Evolutionary conservation across 164 flowering plant genomes (phyloP).

Genomic region (Malania oleifera): DNA sequence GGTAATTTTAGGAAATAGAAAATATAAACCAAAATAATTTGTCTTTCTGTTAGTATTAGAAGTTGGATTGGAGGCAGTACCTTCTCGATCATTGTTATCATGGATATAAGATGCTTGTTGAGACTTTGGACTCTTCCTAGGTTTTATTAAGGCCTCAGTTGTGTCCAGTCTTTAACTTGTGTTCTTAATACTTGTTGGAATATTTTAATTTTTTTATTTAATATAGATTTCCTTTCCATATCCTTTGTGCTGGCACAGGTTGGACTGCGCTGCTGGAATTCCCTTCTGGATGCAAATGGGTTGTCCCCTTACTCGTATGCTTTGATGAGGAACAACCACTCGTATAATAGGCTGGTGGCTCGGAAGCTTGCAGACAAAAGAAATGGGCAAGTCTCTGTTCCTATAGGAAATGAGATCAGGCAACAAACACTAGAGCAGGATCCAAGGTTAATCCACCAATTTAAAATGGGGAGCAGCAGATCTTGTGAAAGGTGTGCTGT

Average conservation of each 20-base stretch:
- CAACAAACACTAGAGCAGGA: constrained; percentile 18
- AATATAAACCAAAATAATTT: too few species aligned
- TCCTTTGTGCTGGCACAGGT: background rate
- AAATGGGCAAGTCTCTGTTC: constrained; percentile 49
- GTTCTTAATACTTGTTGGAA: too few species aligned
- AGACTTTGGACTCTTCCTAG: too few species aligned
- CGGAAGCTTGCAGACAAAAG: constrained; percentile 54
- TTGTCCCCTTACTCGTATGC: constrained; percentile 77
- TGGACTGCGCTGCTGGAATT: constrained; percentile 72
- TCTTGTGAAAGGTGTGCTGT: constrained; percentile 56
- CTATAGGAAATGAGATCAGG: constrained; percentile 36
- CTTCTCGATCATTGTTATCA: too few species aligned
- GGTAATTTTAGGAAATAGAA: too few species aligned
- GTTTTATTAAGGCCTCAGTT: too few species aligned
- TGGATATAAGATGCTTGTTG: too few species aligned
- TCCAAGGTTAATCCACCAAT: constrained; percentile 11
- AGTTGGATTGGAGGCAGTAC: too few species aligned
- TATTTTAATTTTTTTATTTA: background rate
- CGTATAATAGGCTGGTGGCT: constrained; percentile 66
- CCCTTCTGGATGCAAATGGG: constrained; percentile 61
- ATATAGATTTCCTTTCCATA: constrained; percentile 38
- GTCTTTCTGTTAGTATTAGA: too few species aligned
- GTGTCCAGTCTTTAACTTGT: too few species aligned
- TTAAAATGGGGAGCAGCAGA: constrained; percentile 6
- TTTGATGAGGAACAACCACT: constrained; percentile 49